A percentile compares a stretch with the other conserved stretches of the same genome.
phyloP scores from a whole-genome alignment of 2,329 filamentous ascomycete genomes.

The Tolypocladium inflatum region DNA sequence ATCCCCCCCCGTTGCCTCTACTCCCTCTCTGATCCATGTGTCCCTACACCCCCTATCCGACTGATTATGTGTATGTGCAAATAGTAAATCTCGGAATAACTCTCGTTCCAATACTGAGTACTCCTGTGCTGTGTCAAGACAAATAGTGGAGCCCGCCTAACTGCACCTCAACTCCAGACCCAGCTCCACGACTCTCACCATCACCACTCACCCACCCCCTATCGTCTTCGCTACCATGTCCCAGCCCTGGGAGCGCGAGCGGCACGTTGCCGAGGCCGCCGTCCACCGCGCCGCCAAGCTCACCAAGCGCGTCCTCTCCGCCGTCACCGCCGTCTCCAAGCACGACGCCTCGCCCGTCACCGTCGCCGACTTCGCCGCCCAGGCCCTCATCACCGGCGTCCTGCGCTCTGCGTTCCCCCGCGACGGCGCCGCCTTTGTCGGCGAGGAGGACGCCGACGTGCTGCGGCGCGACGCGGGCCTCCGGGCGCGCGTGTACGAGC shows the following conservation, averaged over 20 bases:
- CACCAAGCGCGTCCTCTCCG: constrained; percentile 37
- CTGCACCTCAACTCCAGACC: neutral
- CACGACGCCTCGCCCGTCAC: constrained; percentile 51
- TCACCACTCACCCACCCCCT: neutral
- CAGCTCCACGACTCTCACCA: neutral
- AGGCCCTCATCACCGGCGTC: constrained; percentile 50
- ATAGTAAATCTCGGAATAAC: too few species aligned
- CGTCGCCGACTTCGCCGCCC: constrained; percentile 53
- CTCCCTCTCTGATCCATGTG: too few species aligned
- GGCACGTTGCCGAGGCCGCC: constrained; percentile 27
- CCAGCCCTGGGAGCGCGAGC: constrained; percentile 16
- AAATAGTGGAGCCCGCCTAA: neutral
- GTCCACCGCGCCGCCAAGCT: constrained; percentile 47
- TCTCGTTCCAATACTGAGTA: too few species aligned
- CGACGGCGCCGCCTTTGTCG: constrained; percentile 42
- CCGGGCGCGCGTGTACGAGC: constrained; percentile 43
- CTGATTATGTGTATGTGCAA: too few species aligned
- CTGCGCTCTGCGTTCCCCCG: constrained; percentile 42
- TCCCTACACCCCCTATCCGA: too few species aligned
- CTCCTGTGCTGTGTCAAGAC: too few species aligned
- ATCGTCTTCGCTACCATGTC: neutral
- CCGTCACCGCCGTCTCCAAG: constrained; percentile 43
- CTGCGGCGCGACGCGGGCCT: constrained; percentile 39
- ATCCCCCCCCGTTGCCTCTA: too few species aligned
- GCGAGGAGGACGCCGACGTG: constrained; percentile 48